These are phyloP conservation scores for Sequoia sempervirens DNA, from an alignment of 75 land plant genomes.

Conservation along the genomic window DNA sequence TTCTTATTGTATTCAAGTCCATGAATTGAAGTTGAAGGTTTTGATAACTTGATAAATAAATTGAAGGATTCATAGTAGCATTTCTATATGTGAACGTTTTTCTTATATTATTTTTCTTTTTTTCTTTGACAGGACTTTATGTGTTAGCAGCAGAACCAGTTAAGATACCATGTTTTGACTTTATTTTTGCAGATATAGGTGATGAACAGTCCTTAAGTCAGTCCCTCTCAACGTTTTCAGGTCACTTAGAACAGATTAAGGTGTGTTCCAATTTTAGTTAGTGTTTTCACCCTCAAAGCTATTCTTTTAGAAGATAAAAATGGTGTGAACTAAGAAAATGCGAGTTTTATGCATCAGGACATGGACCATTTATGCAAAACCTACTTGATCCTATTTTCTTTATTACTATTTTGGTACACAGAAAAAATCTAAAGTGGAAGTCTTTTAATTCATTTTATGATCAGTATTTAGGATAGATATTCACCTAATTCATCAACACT, in stretches of 20 bases:
- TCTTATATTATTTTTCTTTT: not conserved
- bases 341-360: not conserved
- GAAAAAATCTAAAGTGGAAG: not conserved
- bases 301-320: not conserved
- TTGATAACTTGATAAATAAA: not conserved
- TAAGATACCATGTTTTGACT: slow-evolving; percentile 84
- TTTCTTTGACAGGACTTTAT: slow-evolving; percentile 65
- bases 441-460: not conserved
- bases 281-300: not conserved
- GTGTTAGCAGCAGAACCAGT: slow-evolving; percentile 79
- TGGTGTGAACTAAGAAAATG: not conserved
- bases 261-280: slow-evolving; percentile 26
- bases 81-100: not conserved
- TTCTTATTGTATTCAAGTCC: not conserved
- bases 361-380: not conserved
- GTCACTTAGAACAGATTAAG: slow-evolving; percentile 77
- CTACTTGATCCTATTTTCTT: not conserved
- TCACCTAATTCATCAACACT: not conserved
- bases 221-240: slow-evolving; percentile 96
- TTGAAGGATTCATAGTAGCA: not conserved
- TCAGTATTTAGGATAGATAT: not conserved
- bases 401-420: not conserved
- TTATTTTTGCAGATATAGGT: slow-evolving; percentile 88
- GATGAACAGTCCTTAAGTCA: slow-evolving; percentile 90
- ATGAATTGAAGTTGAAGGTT: slow-evolving; percentile 3